A percentile compares a stretch with the other conserved stretches of the same genome.
Conservation (phyloP, 2,329 filamentous ascomycete genomes). For the Scedosporium apiospermum region DNA sequence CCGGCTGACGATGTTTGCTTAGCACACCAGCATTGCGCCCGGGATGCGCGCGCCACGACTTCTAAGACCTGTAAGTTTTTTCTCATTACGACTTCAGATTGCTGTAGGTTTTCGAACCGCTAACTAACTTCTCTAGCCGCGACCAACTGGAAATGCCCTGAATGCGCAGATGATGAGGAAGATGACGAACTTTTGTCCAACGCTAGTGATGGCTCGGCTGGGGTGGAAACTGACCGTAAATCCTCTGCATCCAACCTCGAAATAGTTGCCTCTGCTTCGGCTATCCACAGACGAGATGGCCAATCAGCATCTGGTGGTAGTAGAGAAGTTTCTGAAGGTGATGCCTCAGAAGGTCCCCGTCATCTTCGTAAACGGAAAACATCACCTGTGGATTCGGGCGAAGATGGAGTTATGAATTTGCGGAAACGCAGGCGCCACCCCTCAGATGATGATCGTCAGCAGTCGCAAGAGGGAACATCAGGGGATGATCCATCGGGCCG, state of each 20-base stretch:
- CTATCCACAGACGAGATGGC: neutral
- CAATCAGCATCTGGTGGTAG: neutral
- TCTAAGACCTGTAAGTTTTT: neutral
- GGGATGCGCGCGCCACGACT: constrained; percentile 38
- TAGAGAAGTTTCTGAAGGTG: constrained; percentile 58
- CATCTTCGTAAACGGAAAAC: constrained; percentile 78
- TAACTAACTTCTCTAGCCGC: neutral
- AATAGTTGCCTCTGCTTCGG: neutral
- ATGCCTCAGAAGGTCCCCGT: constrained; percentile 66
- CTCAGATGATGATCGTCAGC: constrained; percentile 32
- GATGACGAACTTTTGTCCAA: neutral
- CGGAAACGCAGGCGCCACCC: constrained; percentile 45
- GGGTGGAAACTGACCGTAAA: neutral
- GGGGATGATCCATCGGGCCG: constrained; percentile 13
- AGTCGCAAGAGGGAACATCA: constrained; percentile 24
- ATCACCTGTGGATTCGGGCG: constrained; percentile 51
- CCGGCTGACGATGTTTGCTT: constrained; percentile 17
- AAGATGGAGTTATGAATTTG: constrained; percentile 42
- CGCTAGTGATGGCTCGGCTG: neutral
- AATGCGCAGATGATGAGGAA: constrained; percentile 27
- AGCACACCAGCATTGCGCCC: constrained; percentile 90
- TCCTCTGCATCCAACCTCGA: neutral
- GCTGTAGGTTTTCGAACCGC: constrained; percentile 11
- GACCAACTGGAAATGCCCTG: constrained; percentile 40
- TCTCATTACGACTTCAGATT: constrained; percentile 18